Conservation (phyloP, 345 rosid species). For the Acer campestre region DNA sequence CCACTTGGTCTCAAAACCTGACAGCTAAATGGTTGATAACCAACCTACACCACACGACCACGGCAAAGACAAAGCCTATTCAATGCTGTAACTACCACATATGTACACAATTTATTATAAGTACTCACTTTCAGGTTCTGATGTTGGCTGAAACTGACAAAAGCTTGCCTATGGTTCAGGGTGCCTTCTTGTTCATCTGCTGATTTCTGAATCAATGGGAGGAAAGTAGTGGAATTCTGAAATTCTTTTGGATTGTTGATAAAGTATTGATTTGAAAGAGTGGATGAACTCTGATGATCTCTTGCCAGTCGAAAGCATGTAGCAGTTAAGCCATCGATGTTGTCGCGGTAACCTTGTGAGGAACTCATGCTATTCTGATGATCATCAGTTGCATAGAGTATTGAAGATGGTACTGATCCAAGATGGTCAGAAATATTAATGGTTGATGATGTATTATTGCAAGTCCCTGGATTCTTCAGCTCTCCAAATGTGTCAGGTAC, state of each 20-base stretch:
- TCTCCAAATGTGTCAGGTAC: neutral
- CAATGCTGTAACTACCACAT: neutral
- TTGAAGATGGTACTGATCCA: slow-evolving; percentile 9
- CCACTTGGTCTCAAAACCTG: slow-evolving; percentile 10
- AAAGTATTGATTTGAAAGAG: neutral
- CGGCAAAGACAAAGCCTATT: neutral
- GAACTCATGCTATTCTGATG: neutral
- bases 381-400: slow-evolving; percentile 1
- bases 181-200: neutral
- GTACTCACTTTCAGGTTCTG: slow-evolving; percentile 16
- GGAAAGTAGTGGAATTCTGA: neutral
- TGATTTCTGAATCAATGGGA: slow-evolving; percentile 15
- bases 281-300: neutral
- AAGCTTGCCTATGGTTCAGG: slow-evolving; percentile 12
- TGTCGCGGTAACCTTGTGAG: neutral
- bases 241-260: neutral
- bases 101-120: neutral
- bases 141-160: slow-evolving; percentile 13
- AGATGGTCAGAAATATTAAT: neutral
- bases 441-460: neutral
- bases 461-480: slow-evolving; percentile 10
- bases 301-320: neutral
- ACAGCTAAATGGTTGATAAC: neutral
- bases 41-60: slow-evolving; percentile 7
- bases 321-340: slow-evolving; percentile 7